Percentiles rank a stretch among this genome's conserved stretches.
These are phyloP conservation scores for Chrysosporium queenslandicum DNA, from an alignment of 2,329 filamentous ascomycete genomes.

Conservation along the genomic window DNA sequence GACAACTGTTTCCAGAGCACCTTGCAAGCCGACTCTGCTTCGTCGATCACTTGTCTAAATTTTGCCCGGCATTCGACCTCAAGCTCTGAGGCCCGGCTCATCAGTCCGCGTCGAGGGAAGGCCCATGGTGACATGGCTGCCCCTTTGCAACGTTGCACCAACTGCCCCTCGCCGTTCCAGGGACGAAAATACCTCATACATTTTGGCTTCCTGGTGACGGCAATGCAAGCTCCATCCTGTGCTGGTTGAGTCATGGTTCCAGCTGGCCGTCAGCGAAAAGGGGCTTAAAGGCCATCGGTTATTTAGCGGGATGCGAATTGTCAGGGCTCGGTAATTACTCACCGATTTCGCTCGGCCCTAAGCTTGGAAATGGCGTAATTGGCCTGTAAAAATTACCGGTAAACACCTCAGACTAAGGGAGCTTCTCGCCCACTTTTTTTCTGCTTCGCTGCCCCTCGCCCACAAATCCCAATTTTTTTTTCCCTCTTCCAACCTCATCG, in stretches of 20 bases:
- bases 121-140: not conserved
- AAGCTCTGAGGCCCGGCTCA: slow-evolving; percentile 1
- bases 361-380: not conserved
- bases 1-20: not conserved
- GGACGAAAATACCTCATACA: slow-evolving; percentile 13
- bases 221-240: not conserved
- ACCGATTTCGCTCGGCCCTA: not conserved
- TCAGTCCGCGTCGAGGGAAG: not conserved
- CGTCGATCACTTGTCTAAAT: not conserved
- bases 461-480: slow-evolving; percentile 10
- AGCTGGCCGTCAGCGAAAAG: not conserved
- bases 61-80: not conserved
- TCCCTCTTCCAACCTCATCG: not conserved
- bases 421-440: slow-evolving; percentile 10
- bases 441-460: slow-evolving; percentile 8
- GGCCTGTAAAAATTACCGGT: slow-evolving; percentile 6
- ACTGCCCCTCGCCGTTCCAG: slow-evolving; percentile 1
- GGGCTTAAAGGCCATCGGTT: too few relatives aligned
- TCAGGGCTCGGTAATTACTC: slow-evolving; percentile 1
- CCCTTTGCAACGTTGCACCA: slow-evolving; percentile 10
- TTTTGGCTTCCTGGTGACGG: not conserved
- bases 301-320: not conserved
- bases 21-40: not conserved
- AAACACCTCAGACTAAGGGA: slow-evolving; percentile 5
- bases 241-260: not conserved